Base-by-base conservation (phyloP, 768 basidiomycete species). In the Ramaria sp. region DNA sequence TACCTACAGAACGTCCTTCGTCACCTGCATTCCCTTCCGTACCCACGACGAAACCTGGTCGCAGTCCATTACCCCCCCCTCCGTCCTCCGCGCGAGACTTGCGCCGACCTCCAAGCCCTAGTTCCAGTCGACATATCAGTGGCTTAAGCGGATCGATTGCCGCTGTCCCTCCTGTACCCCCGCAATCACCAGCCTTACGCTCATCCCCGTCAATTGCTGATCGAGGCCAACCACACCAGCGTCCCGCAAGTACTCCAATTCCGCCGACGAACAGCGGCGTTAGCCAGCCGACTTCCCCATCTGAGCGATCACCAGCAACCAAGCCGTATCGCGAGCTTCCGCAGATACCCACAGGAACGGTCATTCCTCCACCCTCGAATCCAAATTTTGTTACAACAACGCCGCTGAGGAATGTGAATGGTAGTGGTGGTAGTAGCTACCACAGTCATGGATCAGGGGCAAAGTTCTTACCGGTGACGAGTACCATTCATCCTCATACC, bases 181-280 rank as follows among this genome's bases (percentile, higher is more conserved):
- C 70, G 31, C 65, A 66, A 53, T 30, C 66, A 41, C 60, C 71
- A 57, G 60, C 74, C 67, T 78, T 43, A 76, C 77, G 1, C 67
- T 68, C 6, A 61, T 78, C 19, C 72, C 73, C 19, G 68, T 79
- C 55, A 75, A 78, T 54, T 38, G 37, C 48, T 37, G 41, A 54
- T 27, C 37, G 53, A 54, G 19, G 37, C 30, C 46, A 42, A 7
- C 71, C 72, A 37, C 75, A 73, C 6, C 77, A 75, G 30, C 76
- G 86, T 11, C 82, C 86, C 13, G 82, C 84, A 2, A 87, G 86
- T 62, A 86, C 84, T 6, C 84, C 85, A 12, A 78, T 82, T 53
- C 80, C 84, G 4, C 78, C 79, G 11, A 77, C 75, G 2, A 67
- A 73, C 49, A 81, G 78, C 61, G 68, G 75, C 13, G 80, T 85